Conservation (phyloP, 108 stramenopile genomes). For the Conticribra weissflogii region DNA sequence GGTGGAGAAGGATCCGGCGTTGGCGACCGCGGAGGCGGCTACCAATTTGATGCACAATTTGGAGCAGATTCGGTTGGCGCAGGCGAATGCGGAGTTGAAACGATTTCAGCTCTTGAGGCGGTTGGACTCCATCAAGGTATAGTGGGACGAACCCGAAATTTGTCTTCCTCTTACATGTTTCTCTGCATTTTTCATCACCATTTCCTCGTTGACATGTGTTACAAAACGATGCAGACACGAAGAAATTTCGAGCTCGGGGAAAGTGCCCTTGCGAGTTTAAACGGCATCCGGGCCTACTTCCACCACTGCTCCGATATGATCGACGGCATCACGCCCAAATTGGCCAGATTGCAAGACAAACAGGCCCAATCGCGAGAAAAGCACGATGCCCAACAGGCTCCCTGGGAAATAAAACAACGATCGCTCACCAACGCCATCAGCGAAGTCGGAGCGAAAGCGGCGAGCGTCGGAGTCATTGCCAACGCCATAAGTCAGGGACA, state of each 20-base stretch:
- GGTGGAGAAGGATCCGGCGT: constrained; percentile 49
- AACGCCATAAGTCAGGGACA: constrained; percentile 72
- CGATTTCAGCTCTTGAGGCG: constrained; percentile 82
- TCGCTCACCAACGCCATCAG: constrained; percentile 63
- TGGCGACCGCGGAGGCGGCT: constrained; percentile 55
- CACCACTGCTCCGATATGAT: constrained; percentile 79
- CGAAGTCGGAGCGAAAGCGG: constrained; percentile 55
- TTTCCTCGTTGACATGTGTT: constrained; percentile 3
- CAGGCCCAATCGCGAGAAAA: constrained; percentile 59
- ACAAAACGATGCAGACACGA: constrained; percentile 44
- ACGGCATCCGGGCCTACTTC: constrained; percentile 75
- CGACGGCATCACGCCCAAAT: constrained; percentile 58
- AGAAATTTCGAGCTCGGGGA: constrained; percentile 92
- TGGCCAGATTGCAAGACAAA: constrained; percentile 66
- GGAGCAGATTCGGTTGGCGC: constrained; percentile 79
- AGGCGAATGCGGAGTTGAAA: constrained; percentile 84
- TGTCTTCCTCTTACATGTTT: background rate
- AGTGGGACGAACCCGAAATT: background rate
- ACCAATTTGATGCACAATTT: constrained; percentile 74
- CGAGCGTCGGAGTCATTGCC: constrained; percentile 54
- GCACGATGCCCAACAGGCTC: constrained; percentile 60
- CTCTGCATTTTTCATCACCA: background rate
- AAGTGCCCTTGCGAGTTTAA: constrained; percentile 67
- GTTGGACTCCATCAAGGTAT: constrained; percentile 72
- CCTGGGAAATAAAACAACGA: constrained; percentile 70